phyloP scores from a whole-genome alignment of 1,284 basidiomycete species.

The Ustilago trichophora region DNA sequence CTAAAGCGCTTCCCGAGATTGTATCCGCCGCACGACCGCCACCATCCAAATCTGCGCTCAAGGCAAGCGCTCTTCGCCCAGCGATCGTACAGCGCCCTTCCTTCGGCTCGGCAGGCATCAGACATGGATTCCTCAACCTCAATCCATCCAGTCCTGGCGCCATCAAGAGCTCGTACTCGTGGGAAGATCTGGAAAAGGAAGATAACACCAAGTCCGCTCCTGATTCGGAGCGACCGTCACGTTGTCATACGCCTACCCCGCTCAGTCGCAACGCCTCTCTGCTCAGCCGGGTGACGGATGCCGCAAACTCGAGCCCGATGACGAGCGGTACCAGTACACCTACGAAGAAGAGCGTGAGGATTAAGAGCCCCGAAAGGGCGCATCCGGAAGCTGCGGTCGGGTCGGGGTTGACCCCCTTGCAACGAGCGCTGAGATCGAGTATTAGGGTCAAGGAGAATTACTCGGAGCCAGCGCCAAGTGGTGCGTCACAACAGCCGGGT shows the following conservation, averaged over 20 bases:
- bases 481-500: background rate
- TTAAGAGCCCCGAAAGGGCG: constrained; percentile 38
- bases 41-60: constrained; percentile 43
- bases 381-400: constrained; percentile 25
- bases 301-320: constrained; percentile 15
- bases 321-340: constrained; percentile 45
- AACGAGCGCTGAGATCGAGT: constrained; percentile 30
- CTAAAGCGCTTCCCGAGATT: constrained; percentile 30
- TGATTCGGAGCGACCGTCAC: constrained; percentile 16
- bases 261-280: constrained; percentile 10
- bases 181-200: constrained; percentile 44
- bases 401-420: constrained; percentile 26
- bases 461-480: background rate
- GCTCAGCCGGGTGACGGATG: constrained; percentile 10
- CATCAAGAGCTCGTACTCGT: constrained; percentile 43
- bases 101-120: constrained; percentile 40
- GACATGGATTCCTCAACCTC: constrained; percentile 52
- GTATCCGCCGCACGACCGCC: constrained; percentile 41
- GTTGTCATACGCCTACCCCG: constrained; percentile 33
- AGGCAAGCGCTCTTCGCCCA: constrained; percentile 18
- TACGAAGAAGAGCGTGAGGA: constrained; percentile 43
- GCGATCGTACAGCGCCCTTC: constrained; percentile 29
- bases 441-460: constrained; percentile 42
- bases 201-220: constrained; percentile 1
- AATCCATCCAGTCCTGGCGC: constrained; percentile 53